Conservation (phyloP, 108 stramenopile genomes). For the Nannochloropsis oceanica region DNA sequence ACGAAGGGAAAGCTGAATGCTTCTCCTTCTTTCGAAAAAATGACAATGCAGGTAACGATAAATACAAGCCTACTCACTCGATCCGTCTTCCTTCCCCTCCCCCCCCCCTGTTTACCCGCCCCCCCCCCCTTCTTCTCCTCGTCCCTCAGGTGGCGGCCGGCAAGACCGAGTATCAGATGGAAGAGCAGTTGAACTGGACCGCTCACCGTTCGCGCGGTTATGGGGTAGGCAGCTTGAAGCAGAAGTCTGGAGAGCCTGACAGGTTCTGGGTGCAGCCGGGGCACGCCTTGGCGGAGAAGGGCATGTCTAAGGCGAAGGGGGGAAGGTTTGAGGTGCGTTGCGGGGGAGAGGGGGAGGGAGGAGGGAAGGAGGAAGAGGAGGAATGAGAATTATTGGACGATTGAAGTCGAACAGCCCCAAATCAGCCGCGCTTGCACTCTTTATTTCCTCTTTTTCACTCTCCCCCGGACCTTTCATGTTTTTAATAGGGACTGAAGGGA, state of each 20-base stretch:
- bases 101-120: background rate
- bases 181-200: background rate
- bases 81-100: constrained; percentile 35
- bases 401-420: background rate
- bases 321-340: background rate
- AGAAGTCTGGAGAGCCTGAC: constrained; percentile 16
- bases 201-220: constrained; percentile 6
- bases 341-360: background rate
- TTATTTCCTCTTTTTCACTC: background rate
- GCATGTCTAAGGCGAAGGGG: background rate
- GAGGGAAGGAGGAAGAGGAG: background rate
- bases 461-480: background rate
- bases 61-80: constrained; percentile 13
- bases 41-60: background rate
- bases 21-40: background rate
- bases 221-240: constrained; percentile 13
- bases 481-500: background rate
- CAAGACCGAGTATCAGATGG: background rate
- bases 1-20: background rate
- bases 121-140: background rate
- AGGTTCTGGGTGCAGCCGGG: constrained; percentile 87
- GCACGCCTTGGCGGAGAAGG: constrained; percentile 40
- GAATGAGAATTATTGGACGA: background rate
- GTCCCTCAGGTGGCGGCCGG: background rate
- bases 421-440: background rate